phyloP scores from a whole-genome alignment of 1,284 basidiomycete genomes.

The Termitomyces sp. region DNA sequence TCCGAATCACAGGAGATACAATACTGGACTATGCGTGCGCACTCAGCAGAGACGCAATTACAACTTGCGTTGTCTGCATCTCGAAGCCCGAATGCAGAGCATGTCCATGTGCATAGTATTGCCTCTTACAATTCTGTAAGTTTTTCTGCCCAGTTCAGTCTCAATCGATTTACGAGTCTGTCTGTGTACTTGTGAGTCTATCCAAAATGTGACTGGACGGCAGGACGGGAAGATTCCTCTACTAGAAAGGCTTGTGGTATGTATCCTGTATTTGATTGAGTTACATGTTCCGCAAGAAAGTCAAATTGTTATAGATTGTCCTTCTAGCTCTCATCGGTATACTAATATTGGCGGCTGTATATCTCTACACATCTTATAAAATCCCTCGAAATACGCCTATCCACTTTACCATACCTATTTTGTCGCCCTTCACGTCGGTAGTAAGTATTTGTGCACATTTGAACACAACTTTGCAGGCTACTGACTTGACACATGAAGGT shows the following conservation, averaged over 20 bases:
- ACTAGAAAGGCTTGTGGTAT: conserved; percentile 50
- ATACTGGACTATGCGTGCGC: conserved; percentile 60
- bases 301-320: conserved; percentile 28
- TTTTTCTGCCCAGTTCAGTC: background rate
- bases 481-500: conserved; percentile 32
- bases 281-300: background rate
- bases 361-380: conserved; percentile 31
- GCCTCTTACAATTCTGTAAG: background rate
- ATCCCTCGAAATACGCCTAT: conserved; percentile 27
- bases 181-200: conserved; percentile 33
- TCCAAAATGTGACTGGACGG: conserved; percentile 27
- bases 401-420: conserved; percentile 65
- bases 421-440: conserved; percentile 66
- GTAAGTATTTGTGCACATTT: conserved; percentile 29
- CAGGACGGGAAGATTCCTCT: conserved; percentile 38
- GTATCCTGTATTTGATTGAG: conserved; percentile 16
- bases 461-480: too few relatives aligned
- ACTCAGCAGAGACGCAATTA: conserved; percentile 47
- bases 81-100: background rate
- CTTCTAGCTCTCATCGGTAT: conserved; percentile 35
- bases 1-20: conserved; percentile 30
- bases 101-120: background rate
- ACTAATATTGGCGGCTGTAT: conserved; percentile 38
- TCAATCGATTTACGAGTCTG: background rate
- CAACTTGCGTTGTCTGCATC: background rate